Evolutionary conservation across 805 yeast species (phyloP), one percentile per base, ranked within the genome.

Genomic region (Candida railenensis): DNA sequence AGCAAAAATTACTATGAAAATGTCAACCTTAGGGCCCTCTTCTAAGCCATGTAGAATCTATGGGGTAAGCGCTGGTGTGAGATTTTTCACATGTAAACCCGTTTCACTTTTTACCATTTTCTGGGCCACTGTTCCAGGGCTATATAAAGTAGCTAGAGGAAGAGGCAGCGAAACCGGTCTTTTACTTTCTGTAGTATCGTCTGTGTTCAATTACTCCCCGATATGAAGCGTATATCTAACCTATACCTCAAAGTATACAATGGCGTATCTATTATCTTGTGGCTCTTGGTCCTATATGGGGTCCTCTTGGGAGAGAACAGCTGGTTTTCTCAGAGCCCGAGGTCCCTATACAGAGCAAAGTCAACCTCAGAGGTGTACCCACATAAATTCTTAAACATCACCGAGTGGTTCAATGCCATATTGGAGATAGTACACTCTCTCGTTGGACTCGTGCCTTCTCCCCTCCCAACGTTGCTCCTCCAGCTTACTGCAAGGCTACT

Each of bases 401-500:
- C 54, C 15, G 71, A 67, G 43, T 8, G 50, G 12, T 49, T 60
- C 41, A 66, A 65, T 41, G 62, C 68, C 2, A 38, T 53, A 1
- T 37, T 58, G 4, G 72, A 67, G 44, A 48, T 58, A 9, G 9
- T 40, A 12, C 62, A 67, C 46, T 42, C 63, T 3, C n/a, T 56
- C 3, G 1, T 51, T 1, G 70, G 71, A 1, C 28, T 65, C 5
- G 67, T 65, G 37, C 57, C 55, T 8, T 58, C 69, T 2, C 66
- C 69, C 2, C 41, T 66, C 3, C 44, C 56, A 14, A 54, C 67
- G 21, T 37, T 58, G 19, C 25, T 56, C 3, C 50, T 66, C 4
- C 72, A 67, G 49, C 59, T 62, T 25, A 48, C 56, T 30, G 70
- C 71, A 3, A 53, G 72, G 21, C 50, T 57, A 34, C 46, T 58